Conservation (phyloP, 352 stramenopile species). For the Pseudoperonospora humuli region DNA sequence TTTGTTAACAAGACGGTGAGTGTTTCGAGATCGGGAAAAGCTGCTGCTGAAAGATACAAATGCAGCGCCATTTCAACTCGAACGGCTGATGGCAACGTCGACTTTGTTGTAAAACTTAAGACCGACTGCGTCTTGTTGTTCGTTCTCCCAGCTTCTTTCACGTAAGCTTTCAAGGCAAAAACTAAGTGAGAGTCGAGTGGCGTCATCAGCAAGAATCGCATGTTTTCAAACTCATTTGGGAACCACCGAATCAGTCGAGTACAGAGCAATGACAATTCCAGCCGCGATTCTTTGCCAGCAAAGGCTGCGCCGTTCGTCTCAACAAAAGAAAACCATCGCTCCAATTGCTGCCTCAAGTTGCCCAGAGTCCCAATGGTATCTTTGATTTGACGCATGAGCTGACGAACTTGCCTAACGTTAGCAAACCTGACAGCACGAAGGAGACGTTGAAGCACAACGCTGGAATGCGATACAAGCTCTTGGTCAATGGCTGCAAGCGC, state of each 20-base stretch:
- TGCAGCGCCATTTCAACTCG: constrained; percentile 32
- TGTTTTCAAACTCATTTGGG: constrained; percentile 24
- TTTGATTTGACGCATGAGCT: constrained; percentile 22
- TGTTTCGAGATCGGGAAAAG: constrained; percentile 28
- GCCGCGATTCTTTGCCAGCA: constrained; percentile 34
- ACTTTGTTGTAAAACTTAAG: constrained; percentile 3
- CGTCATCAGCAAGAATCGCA: constrained; percentile 22
- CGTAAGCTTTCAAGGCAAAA: constrained; percentile 23
- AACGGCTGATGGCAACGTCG: constrained; percentile 16
- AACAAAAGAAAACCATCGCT: constrained; percentile 34
- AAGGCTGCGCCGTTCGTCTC: constrained; percentile 16
- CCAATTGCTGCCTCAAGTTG: constrained; percentile 30
- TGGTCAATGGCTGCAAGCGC: neutral
- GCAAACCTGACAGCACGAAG: constrained; percentile 24
- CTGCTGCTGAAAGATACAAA: constrained; percentile 21
- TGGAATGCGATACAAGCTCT: constrained; percentile 27
- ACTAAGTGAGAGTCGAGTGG: constrained; percentile 28
- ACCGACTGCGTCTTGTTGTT: constrained; percentile 2
- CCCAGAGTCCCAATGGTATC: constrained; percentile 7
- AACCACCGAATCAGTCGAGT: constrained; percentile 42
- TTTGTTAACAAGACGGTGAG: constrained; percentile 29
- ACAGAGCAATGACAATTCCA: constrained; percentile 31
- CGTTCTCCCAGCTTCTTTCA: constrained; percentile 21
- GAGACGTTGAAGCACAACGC: constrained; percentile 19
- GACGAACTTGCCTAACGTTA: constrained; percentile 16